These are phyloP conservation scores for Alternaria novae-zelandiae DNA, from an alignment of 2,329 filamentous ascomycete genomes.

Conservation along the genomic window DNA sequence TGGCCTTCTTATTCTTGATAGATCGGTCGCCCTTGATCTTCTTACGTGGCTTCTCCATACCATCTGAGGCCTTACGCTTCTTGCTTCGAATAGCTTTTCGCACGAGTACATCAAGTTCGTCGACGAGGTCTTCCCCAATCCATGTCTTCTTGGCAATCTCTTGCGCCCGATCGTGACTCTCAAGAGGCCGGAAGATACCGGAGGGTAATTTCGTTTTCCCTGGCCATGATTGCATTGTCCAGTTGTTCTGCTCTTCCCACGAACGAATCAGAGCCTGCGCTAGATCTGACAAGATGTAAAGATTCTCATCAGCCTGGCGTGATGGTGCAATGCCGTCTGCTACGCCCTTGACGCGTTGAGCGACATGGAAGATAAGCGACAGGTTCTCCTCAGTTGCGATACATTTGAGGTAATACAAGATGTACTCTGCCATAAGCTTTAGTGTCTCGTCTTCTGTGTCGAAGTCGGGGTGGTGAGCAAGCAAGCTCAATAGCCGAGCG, in stretches of 20 bases:
- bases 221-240: slow-evolving; percentile 83
- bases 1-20: slow-evolving; percentile 42
- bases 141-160: slow-evolving; percentile 87
- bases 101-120: slow-evolving; percentile 78
- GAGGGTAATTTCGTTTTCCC: slow-evolving; percentile 81
- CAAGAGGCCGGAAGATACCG: slow-evolving; percentile 76
- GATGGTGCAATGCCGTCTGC: slow-evolving; percentile 75
- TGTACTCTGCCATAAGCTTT: slow-evolving; percentile 83
- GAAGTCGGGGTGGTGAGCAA: slow-evolving; percentile 95
- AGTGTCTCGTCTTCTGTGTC: slow-evolving; percentile 67
- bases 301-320: slow-evolving; percentile 64
- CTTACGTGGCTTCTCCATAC: slow-evolving; percentile 40
- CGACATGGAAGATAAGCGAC: slow-evolving; percentile 87
- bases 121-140: slow-evolving; percentile 75
- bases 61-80: slow-evolving; percentile 49
- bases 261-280: slow-evolving; percentile 80
- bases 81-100: slow-evolving; percentile 70
- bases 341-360: slow-evolving; percentile 90
- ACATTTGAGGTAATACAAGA: slow-evolving; percentile 84
- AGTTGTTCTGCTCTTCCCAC: slow-evolving; percentile 85
- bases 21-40: slow-evolving; percentile 41
- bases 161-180: slow-evolving; percentile 78
- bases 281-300: slow-evolving; percentile 89
- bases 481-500: slow-evolving; percentile 80
- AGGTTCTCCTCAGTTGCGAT: slow-evolving; percentile 88